Base-by-base conservation (phyloP, 148 eudicot species). In the Bassia scoparia region DNA sequence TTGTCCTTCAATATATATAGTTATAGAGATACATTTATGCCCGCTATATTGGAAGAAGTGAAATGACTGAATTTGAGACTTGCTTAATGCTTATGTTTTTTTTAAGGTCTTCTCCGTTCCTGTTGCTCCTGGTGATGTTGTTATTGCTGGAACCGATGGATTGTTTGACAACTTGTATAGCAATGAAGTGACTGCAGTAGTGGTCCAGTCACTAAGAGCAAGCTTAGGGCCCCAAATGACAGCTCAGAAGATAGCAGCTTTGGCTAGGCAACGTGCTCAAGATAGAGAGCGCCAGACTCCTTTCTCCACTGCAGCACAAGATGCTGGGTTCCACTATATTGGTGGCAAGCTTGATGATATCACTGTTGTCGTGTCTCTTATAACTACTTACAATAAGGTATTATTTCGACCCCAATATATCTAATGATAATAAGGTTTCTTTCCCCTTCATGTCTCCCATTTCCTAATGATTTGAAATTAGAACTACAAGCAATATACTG, bases 311-410 rank as follows among this genome's bases (percentile, higher is more conserved):
- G 93, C 90, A 59, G 93, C 90, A 5, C 93, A 89, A 76, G 93
- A 89, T 37, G 93, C 93, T 33, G 93, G 93, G 41, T 81, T 83
- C 50, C 88, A 82, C 4, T 89, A 84, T 60, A 80, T 81, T 72
- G 93, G 93, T 71, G 93, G 93, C 69, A 89, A 89, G 79, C 90
- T 86, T 48, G 93, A 89, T 58, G 93, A 89, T 76, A 86, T 85
- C 78, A 89, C 93, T 29, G 93, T 89, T 44, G 88, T 89, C 31
- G 90, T 89, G 54, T 86, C 93, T 29, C 86, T 81, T 44, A 87
- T 89, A 52, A 78, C 87, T 62, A 79, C 74, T 66, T 63, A 79
- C 37, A 61, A 75, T 53, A 76, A 74, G 48, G 87, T 83, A 81
- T 58, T 73, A 2, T 34, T 12, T 55, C 74, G n/a, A n/a, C n/a